Evolutionary conservation across 1,284 basidiomycete species (phyloP), one percentile per base, ranked within the genome.

Genomic region (Irpex sp.): DNA sequence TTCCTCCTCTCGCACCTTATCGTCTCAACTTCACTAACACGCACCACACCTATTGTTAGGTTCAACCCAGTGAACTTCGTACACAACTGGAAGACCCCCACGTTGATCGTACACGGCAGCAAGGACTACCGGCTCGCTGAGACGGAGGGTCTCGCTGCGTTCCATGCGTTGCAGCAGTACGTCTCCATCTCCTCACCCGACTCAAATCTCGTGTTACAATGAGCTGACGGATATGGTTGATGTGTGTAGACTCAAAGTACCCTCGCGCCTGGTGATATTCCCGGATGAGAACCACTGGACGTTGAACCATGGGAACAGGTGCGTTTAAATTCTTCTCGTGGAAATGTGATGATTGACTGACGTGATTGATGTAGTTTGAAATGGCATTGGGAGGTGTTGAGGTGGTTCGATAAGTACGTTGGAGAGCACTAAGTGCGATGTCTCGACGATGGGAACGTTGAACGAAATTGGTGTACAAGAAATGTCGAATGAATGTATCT

Each of bases 201-300:
- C 31, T 26, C 11, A 54, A 6, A 34, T 1, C 6, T 34, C 17
- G 4, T 13, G 3, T 3, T 5, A 9, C 19, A 26, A 19, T 4
- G 51, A 17, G 3, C 19, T 54, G 21, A 54, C 1, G 4, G 0
- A 47, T 13, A 1, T 47, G 13, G 0, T 2, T 62, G 5, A 47
- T 38, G 34, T 15, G 57, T 66, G 58, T 64, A 93, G 93, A 68
- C 84, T 82, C 59, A 87, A 85, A 11, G 78, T 97, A 36, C 91
- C 92, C 4, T 91, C 87, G 66, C 85, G 96, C 58, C 82, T 97
- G 58, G 84, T 97, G 8, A 87, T 96, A 68, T 97, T 97, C 84
- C 92, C 92, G 0, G 89, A 94, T 70, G 96, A 97, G 79, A 97
- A 97, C 71, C 95, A 97, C 74, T 96, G 93, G 93, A 92, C 93